phyloP scores from a whole-genome alignment of 345 rosid species.

The Citrus reticulata region DNA sequence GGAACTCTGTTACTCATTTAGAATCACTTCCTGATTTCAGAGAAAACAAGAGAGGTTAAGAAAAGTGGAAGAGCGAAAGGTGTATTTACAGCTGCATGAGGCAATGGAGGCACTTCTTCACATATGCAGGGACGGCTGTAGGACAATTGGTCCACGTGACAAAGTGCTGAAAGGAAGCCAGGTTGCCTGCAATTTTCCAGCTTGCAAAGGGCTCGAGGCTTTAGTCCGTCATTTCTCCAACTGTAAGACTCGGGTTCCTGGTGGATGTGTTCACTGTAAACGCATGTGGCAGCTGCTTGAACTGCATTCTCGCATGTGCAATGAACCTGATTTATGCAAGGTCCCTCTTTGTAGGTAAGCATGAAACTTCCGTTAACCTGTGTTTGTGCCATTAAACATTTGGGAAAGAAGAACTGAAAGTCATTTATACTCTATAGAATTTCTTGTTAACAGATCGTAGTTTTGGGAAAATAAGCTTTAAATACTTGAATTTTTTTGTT shows the following conservation, averaged over 20 bases:
- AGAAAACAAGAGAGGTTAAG: constrained; percentile 51
- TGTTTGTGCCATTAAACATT: neutral
- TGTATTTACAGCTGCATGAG: constrained; percentile 63
- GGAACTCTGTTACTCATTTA: neutral
- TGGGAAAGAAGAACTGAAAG: neutral
- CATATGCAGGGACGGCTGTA: constrained; percentile 83
- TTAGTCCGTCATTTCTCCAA: constrained; percentile 74
- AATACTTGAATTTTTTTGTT: neutral
- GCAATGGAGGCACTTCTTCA: constrained; percentile 90
- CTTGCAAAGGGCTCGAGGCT: constrained; percentile 78
- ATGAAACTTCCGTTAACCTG: neutral
- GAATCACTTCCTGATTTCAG: constrained; percentile 25
- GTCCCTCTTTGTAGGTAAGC: constrained; percentile 86
- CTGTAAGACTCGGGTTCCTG: constrained; percentile 70
- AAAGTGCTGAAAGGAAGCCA: constrained; percentile 57
- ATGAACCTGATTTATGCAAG: constrained; percentile 66
- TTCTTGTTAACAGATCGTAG: neutral
- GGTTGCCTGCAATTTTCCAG: constrained; percentile 57
- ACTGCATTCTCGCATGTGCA: constrained; percentile 81
- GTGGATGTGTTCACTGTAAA: constrained; percentile 72
- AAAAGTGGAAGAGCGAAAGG: constrained; percentile 58
- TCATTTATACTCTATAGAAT: neutral
- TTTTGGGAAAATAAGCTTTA: neutral
- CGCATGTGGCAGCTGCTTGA: constrained; percentile 93
- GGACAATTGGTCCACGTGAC: constrained; percentile 78